These are phyloP conservation scores for Stenogyne calaminthoides DNA, from an alignment of 305 asterid species.

Conservation along the genomic window DNA sequence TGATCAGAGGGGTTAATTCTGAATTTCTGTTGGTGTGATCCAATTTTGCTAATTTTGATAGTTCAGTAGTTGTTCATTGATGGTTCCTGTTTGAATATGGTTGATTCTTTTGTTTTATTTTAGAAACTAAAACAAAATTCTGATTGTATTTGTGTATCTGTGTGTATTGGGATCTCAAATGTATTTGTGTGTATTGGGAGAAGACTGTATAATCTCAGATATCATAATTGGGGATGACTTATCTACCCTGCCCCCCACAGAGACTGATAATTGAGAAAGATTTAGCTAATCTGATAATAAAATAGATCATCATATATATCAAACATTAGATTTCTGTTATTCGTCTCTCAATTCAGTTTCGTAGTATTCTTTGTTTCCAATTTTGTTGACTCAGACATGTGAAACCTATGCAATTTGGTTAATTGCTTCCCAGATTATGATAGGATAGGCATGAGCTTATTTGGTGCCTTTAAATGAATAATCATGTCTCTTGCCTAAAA, in stretches of 20 bases:
- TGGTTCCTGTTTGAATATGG: background rate
- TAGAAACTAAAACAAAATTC: background rate
- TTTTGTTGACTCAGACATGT: background rate
- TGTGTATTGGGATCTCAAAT: slow-evolving; percentile 1
- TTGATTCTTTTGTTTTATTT: background rate
- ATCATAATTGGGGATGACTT: background rate
- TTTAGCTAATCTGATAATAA: background rate
- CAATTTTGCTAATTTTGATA: background rate
- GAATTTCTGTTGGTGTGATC: background rate
- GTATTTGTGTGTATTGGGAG: background rate
- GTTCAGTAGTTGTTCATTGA: background rate
- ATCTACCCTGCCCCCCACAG: background rate
- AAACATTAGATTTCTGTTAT: background rate
- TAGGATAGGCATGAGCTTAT: background rate
- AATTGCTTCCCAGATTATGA: background rate
- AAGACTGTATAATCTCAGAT: background rate
- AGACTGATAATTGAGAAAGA: background rate
- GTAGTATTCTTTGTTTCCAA: background rate
- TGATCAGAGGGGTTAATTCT: background rate
- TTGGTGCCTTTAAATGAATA: background rate
- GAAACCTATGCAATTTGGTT: background rate
- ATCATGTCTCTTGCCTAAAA: background rate
- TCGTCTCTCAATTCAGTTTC: background rate
- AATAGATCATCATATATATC: background rate
- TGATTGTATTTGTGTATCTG: slow-evolving; percentile 1